These are phyloP conservation scores for Phalaenopsis aphrodite DNA, from an alignment of 106 monocot species.

Conservation along the genomic window DNA sequence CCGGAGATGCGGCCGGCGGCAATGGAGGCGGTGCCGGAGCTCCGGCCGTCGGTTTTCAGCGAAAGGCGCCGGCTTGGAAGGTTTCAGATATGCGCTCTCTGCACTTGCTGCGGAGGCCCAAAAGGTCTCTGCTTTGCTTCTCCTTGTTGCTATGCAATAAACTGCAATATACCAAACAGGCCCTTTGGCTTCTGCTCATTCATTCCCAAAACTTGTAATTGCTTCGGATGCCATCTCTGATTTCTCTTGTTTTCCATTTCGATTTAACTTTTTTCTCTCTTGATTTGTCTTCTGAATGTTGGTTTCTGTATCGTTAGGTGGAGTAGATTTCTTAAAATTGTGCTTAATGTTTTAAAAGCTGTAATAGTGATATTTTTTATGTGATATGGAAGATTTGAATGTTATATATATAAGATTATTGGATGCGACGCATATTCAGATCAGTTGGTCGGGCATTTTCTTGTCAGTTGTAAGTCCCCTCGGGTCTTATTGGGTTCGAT, in stretches of 20 bases:
- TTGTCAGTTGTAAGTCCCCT: too few relatives aligned
- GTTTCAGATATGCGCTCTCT: slow-evolving; percentile 83
- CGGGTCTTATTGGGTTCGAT: too few relatives aligned
- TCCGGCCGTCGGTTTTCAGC: not conserved
- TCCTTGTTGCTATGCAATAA: slow-evolving; percentile 94
- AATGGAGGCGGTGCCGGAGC: not conserved
- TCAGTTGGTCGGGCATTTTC: too few relatives aligned
- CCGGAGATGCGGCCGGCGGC: not conserved
- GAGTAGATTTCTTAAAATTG: too few relatives aligned
- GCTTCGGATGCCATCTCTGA: slow-evolving; percentile 62
- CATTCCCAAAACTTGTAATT: slow-evolving; percentile 82
- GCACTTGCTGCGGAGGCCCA: slow-evolving; percentile 93
- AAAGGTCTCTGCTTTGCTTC: slow-evolving; percentile 71
- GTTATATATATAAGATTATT: too few relatives aligned
- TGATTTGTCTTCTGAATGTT: too few relatives aligned
- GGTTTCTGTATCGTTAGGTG: too few relatives aligned
- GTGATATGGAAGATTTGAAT: too few relatives aligned
- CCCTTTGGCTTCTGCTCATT: slow-evolving; percentile 95
- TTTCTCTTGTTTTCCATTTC: not conserved
- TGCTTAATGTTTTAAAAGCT: too few relatives aligned
- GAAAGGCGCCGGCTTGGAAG: slow-evolving; percentile 40
- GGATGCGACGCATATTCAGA: too few relatives aligned
- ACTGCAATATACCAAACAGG: slow-evolving; percentile 95
- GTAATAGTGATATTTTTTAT: too few relatives aligned
- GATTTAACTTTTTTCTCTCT: too few relatives aligned